Evolutionary conservation across 2,329 filamentous ascomycete species (phyloP).

Genomic region (Didymella pinodella): DNA sequence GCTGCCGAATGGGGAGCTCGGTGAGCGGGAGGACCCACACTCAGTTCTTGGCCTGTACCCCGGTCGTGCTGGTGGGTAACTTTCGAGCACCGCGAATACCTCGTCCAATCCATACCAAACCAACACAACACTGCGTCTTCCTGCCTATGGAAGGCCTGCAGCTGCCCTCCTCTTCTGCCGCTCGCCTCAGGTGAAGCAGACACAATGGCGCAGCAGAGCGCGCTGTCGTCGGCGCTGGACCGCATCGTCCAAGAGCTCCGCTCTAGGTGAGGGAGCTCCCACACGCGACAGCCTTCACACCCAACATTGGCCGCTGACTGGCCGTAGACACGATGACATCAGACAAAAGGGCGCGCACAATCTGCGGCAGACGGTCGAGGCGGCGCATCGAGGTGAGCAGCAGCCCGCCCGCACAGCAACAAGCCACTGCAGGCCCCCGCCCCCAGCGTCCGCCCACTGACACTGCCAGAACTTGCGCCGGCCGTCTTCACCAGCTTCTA

Average conservation of each 20-base stretch:
- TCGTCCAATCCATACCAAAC: constrained; percentile 1
- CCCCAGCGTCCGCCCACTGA: constrained; percentile 29
- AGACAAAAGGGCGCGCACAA: constrained; percentile 55
- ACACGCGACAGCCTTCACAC: constrained; percentile 10
- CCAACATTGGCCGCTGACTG: constrained; percentile 4
- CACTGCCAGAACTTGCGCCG: constrained; percentile 71
- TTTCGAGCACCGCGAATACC: constrained; percentile 11
- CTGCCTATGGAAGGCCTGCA: constrained; percentile 47
- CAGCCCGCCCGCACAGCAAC: neutral
- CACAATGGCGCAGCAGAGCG: constrained; percentile 49
- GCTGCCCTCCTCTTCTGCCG: constrained; percentile 33
- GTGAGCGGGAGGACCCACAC: constrained; percentile 14
- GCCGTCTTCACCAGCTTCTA: constrained; percentile 80
- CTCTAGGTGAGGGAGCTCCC: constrained; percentile 57
- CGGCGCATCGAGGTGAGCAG: constrained; percentile 56
- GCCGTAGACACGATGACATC: constrained; percentile 53
- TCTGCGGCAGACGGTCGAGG: constrained; percentile 54
- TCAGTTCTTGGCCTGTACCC: constrained; percentile 13
- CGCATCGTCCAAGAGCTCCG: constrained; percentile 65
- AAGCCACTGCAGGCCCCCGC: constrained; percentile 21
- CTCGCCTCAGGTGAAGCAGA: constrained; percentile 48
- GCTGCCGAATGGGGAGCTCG: constrained; percentile 17
- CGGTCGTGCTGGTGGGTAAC: constrained; percentile 11
- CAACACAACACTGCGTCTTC: constrained; percentile 20
- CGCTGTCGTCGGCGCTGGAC: constrained; percentile 53